These are phyloP conservation scores for Lablab purpureus DNA, from an alignment of 306 rosid genomes.

Conservation along the genomic window DNA sequence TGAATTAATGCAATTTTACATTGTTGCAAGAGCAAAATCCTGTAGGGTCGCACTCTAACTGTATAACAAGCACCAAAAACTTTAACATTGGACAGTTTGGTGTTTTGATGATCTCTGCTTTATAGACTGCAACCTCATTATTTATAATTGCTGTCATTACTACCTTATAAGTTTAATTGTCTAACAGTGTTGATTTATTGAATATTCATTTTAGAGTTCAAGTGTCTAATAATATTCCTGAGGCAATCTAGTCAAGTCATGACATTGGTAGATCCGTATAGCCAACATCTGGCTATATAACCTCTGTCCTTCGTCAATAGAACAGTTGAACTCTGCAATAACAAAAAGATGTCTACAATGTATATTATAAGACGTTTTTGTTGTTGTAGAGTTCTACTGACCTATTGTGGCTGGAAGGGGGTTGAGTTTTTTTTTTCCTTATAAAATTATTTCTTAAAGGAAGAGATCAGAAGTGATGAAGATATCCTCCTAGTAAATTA, in stretches of 20 bases:
- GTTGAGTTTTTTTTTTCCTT: slow-evolving; percentile 17
- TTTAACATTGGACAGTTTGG: background rate
- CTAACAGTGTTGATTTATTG: background rate
- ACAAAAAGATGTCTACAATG: no score
- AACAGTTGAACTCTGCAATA: no score
- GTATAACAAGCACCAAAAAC: background rate
- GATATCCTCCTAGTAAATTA: slow-evolving; percentile 1
- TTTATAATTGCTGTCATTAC: background rate
- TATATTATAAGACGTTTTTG: background rate
- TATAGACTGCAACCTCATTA: background rate
- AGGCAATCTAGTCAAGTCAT: background rate
- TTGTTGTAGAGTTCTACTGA: background rate
- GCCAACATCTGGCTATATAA: background rate
- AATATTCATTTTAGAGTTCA: background rate
- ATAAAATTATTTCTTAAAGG: background rate
- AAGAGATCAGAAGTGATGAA: slow-evolving; percentile 1
- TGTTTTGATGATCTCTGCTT: background rate
- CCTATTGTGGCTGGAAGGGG: background rate
- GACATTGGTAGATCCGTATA: background rate
- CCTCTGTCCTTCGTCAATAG: no score
- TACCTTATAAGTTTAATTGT: background rate
- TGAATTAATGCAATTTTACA: background rate
- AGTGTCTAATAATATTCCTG: background rate
- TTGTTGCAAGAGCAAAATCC: background rate
- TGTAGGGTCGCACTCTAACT: background rate